phyloP scores from a whole-genome alignment of 1,284 basidiomycete genomes.

The Retiboletus fuscus region DNA sequence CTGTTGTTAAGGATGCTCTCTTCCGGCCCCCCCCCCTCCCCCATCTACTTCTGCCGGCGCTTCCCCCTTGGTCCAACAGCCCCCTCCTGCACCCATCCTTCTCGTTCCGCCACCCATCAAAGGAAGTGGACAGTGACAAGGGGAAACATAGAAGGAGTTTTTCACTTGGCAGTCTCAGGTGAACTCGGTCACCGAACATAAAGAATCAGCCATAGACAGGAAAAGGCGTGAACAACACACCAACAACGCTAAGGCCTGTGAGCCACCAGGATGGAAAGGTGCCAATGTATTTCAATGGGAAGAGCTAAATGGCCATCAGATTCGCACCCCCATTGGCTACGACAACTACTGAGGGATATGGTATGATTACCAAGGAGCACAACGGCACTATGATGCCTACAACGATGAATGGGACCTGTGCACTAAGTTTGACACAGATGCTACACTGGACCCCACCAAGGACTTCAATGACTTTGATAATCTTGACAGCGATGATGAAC shows the following conservation, averaged over 20 bases:
- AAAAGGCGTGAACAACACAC: not conserved
- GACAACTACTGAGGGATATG: not conserved
- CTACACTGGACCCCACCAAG: not conserved
- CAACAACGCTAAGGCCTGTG: not conserved
- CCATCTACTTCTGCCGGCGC: not conserved
- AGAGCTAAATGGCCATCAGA: slow-evolving; percentile 5
- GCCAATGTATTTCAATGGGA: slow-evolving; percentile 18
- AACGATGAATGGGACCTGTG: slow-evolving; percentile 18
- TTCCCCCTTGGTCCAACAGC: not conserved
- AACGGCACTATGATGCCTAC: slow-evolving; percentile 10
- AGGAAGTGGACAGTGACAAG: slow-evolving; percentile 12
- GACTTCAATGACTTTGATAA: not conserved
- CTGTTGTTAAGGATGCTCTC: not conserved
- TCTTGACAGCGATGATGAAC: not conserved
- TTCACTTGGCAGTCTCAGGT: not conserved
- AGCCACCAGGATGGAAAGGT: not conserved
- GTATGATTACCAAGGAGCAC: not conserved
- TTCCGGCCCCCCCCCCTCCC: not conserved
- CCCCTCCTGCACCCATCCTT: not conserved
- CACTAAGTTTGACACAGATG: slow-evolving; percentile 3
- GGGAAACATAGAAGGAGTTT: slow-evolving; percentile 14
- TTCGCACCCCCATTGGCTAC: slow-evolving; percentile 5
- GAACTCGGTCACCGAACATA: not conserved
- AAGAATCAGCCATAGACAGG: not conserved
- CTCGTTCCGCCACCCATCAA: not conserved